Conservation (phyloP, 306 rosid genomes). For the Gastrolobium villosum region DNA sequence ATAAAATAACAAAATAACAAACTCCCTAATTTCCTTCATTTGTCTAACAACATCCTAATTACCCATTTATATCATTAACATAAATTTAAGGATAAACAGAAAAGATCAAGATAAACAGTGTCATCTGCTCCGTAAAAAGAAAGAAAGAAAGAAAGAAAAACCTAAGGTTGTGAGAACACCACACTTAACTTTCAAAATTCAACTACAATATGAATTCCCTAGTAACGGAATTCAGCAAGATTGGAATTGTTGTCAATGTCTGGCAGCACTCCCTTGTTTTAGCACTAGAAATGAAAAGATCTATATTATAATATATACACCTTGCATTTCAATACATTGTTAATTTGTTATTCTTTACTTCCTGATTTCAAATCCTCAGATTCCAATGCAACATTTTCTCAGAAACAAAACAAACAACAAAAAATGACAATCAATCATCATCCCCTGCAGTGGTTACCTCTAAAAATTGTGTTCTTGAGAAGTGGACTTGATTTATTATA, state of each 20-base stretch:
- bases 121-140: neutral
- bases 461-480: slow-evolving; percentile 45
- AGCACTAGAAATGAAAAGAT: neutral
- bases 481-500: slow-evolving; percentile 27
- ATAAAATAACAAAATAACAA: too few relatives aligned
- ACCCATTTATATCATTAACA: too few relatives aligned
- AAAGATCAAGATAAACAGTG: neutral
- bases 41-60: too few relatives aligned
- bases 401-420: slow-evolving; percentile 1
- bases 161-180: neutral
- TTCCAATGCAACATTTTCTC: neutral
- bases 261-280: neutral
- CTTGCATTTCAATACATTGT: neutral
- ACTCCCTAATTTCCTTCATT: too few relatives aligned
- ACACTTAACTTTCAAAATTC: neutral
- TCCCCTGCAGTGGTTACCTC: slow-evolving; percentile 40
- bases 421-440: slow-evolving; percentile 31
- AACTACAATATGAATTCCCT: neutral
- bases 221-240: neutral
- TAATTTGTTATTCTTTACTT: slow-evolving; percentile 8
- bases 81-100: neutral
- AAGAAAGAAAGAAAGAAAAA: too few relatives aligned
- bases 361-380: slow-evolving; percentile 15
- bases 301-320: neutral
- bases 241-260: neutral